Percentiles rank a stretch among this genome's conserved stretches.
These are phyloP conservation scores for Phialophora verrucosa DNA, from an alignment of 2,329 filamentous ascomycete species.

Conservation along the genomic window DNA sequence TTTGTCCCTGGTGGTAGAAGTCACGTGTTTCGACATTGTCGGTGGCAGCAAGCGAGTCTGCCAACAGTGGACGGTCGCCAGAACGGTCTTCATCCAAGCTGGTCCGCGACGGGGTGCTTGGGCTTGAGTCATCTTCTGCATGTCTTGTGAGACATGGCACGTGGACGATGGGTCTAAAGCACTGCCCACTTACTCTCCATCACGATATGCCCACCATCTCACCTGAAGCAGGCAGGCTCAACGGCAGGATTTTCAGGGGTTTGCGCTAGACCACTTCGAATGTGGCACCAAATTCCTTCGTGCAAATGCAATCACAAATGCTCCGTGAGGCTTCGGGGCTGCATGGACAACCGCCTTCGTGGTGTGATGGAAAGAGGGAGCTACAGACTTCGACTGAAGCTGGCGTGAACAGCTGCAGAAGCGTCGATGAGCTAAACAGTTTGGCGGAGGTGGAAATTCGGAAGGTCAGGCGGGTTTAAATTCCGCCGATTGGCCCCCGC, in stretches of 20 bases:
- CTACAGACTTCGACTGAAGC: background rate
- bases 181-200: constrained; percentile 10
- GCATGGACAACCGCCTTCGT: background rate
- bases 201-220: constrained; percentile 4
- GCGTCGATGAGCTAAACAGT: background rate
- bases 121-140: constrained; percentile 15
- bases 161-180: background rate
- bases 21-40: constrained; percentile 11
- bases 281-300: background rate
- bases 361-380: background rate
- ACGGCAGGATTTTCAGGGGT: background rate
- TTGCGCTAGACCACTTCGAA: background rate
- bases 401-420: background rate
- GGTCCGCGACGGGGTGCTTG: constrained; percentile 16
- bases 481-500: constrained; percentile 5
- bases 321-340: background rate
- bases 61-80: constrained; percentile 23
- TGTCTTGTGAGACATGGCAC: constrained; percentile 1
- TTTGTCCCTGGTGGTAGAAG: constrained; percentile 9
- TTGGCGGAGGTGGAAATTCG: background rate
- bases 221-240: background rate
- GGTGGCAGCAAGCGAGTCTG: constrained; percentile 1
- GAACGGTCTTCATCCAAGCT: constrained; percentile 19
- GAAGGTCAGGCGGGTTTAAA: constrained; percentile 8
- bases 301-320: background rate